phyloP scores from a whole-genome alignment of 2,329 filamentous ascomycete species.

The Tolypocladium ovalisporum region DNA sequence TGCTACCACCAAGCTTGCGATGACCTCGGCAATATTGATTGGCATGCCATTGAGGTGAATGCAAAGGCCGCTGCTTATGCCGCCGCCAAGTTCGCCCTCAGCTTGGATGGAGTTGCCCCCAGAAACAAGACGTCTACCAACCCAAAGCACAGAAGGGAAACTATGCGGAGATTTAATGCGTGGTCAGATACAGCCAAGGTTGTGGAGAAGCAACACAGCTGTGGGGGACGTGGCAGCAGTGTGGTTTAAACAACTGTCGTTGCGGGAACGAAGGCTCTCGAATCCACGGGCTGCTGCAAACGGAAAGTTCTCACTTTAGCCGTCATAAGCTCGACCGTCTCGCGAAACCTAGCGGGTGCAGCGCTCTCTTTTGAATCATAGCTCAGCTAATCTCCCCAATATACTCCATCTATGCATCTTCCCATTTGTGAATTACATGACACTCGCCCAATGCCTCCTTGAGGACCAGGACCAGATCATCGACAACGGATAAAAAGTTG shows the following conservation, averaged over 20 bases:
- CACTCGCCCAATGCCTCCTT: slow-evolving; percentile 32
- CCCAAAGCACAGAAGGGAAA: slow-evolving; percentile 12
- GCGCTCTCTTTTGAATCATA: neutral
- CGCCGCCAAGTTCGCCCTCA: slow-evolving; percentile 30
- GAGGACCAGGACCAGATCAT: slow-evolving; percentile 31
- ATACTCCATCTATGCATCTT: neutral
- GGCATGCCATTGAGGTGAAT: slow-evolving; percentile 26
- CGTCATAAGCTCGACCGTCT: neutral
- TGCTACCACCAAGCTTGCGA: slow-evolving; percentile 31
- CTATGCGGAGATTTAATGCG: slow-evolving; percentile 13
- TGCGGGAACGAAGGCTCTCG: too few relatives aligned
- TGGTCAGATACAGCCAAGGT: slow-evolving; percentile 13
- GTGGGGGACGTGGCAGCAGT: slow-evolving; percentile 12
- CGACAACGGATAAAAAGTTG: slow-evolving; percentile 28
- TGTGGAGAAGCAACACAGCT: slow-evolving; percentile 17
- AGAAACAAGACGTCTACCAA: slow-evolving; percentile 18
- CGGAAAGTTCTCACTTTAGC: too few relatives aligned
- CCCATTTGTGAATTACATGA: slow-evolving; percentile 18
- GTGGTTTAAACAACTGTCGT: neutral
- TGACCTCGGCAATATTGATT: slow-evolving; percentile 27
- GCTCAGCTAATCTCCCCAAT: neutral
- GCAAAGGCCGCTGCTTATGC: slow-evolving; percentile 37
- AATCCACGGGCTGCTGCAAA: too few relatives aligned
- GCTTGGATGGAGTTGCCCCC: slow-evolving; percentile 20
- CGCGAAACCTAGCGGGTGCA: neutral